A percentile compares a stretch with the other conserved stretches of the same genome.
Evolutionary conservation across 2,329 filamentous ascomycete species (phyloP).

Genomic region (Knufia fluminis): DNA sequence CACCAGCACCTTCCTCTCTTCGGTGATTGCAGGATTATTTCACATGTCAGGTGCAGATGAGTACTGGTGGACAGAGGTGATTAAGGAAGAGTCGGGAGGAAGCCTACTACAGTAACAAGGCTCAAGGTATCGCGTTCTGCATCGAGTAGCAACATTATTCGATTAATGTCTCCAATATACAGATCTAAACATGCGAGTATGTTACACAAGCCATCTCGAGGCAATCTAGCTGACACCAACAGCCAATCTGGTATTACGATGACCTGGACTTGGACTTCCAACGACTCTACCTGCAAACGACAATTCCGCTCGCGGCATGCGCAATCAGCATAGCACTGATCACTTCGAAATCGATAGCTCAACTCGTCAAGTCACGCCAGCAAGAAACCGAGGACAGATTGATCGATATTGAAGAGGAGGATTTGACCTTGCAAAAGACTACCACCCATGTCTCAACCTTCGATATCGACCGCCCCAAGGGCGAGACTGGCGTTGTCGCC

Average conservation of each 20-base stretch:
- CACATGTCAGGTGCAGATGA: not conserved
- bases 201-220: constrained; percentile 18
- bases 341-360: constrained; percentile 5
- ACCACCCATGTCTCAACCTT: constrained; percentile 47
- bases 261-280: constrained; percentile 5
- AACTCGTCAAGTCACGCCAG: constrained; percentile 1
- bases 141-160: not conserved
- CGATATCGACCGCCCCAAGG: constrained; percentile 65
- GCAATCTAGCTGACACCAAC: constrained; percentile 4
- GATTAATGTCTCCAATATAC: constrained; percentile 6
- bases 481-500: constrained; percentile 59
- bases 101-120: too few species aligned
- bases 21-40: not conserved
- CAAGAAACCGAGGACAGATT: constrained; percentile 25
- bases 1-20: not conserved
- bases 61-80: too few species aligned
- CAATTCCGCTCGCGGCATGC: constrained; percentile 67
- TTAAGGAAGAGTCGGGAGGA: too few species aligned
- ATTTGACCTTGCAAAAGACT: constrained; percentile 48
- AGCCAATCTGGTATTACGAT: constrained; percentile 7
- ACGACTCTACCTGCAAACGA: constrained; percentile 64
- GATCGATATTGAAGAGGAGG: constrained; percentile 48
- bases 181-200: constrained; percentile 39
- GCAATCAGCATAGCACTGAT: constrained; percentile 62
- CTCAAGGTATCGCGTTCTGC: not conserved